Percentiles rank a stretch among this genome's conserved stretches.
Evolutionary conservation across 306 rosid genomes (phyloP).

Genomic region (Alnus rubra): DNA sequence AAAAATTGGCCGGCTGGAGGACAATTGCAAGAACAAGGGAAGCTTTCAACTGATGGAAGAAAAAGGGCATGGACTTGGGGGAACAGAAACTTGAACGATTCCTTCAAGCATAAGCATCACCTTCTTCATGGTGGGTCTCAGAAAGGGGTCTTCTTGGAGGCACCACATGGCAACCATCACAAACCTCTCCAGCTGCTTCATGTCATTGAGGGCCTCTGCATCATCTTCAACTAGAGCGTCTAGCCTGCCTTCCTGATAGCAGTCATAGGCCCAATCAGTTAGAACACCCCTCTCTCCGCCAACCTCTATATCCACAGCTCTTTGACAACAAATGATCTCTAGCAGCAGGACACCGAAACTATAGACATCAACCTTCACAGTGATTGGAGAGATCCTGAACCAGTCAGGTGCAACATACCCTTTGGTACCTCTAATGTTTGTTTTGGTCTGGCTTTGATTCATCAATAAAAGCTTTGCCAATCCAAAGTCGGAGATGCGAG

Average conservation of each 20-base stretch:
- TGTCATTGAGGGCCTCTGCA: slow-evolving; percentile 18
- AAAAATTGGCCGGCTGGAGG: too few species aligned
- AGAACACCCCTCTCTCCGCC: slow-evolving; percentile 26
- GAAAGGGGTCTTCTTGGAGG: slow-evolving; percentile 40
- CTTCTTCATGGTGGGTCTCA: slow-evolving; percentile 39
- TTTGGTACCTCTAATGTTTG: slow-evolving; percentile 35
- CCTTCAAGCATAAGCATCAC: slow-evolving; percentile 44
- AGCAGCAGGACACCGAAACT: slow-evolving; percentile 42
- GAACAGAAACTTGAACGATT: slow-evolving; percentile 16
- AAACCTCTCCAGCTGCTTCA: slow-evolving; percentile 24
- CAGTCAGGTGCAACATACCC: slow-evolving; percentile 40
- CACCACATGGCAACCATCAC: slow-evolving; percentile 46
- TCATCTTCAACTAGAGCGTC: slow-evolving; percentile 14
- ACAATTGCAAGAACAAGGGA: too few species aligned
- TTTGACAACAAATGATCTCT: slow-evolving; percentile 35
- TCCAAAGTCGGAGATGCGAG: slow-evolving; percentile 38
- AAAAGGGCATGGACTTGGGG: too few species aligned
- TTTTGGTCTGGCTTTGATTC: slow-evolving; percentile 22
- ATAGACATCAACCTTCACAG: slow-evolving; percentile 41
- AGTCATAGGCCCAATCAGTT: slow-evolving; percentile 44
- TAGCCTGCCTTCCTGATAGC: slow-evolving; percentile 16
- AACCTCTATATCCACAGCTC: slow-evolving; percentile 1
- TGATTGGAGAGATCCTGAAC: slow-evolving; percentile 34
- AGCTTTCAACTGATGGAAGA: too few species aligned
- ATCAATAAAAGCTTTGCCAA: slow-evolving; percentile 32